phyloP scores from a whole-genome alignment of 1,284 basidiomycete genomes.

The Ceratobasidium sp. region DNA sequence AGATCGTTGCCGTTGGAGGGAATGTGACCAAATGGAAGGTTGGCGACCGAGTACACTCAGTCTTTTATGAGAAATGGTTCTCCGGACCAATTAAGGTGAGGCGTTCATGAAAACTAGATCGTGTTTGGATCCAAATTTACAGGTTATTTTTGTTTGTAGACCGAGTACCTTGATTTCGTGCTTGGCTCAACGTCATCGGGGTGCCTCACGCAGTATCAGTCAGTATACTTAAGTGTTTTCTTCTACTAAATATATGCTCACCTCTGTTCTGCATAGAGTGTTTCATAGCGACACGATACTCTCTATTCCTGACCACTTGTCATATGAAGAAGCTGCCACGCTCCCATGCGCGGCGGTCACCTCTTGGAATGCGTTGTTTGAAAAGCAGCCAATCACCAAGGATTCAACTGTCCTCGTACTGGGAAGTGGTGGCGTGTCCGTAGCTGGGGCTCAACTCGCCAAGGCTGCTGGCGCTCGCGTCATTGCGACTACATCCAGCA shows the following conservation, averaged over 20 bases:
- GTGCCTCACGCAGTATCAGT: too few relatives aligned
- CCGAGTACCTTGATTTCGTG: not conserved
- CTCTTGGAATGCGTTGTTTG: conserved; percentile 66
- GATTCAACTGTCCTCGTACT: conserved; percentile 68
- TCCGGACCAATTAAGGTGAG: conserved; percentile 59
- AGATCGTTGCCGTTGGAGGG: conserved; percentile 68
- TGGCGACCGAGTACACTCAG: conserved; percentile 71
- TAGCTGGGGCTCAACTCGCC: conserved; percentile 69
- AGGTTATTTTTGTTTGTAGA: not conserved
- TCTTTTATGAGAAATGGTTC: conserved; percentile 63
- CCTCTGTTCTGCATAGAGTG: too few relatives aligned
- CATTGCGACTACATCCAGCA: conserved; percentile 73
- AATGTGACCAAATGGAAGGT: conserved; percentile 66
- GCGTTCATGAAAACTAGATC: not conserved
- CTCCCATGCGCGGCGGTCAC: conserved; percentile 66
- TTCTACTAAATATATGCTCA: too few relatives aligned
- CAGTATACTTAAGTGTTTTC: too few relatives aligned
- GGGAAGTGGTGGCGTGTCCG: conserved; percentile 73
- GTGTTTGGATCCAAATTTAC: not conserved
- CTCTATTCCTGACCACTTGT: conserved; percentile 3
- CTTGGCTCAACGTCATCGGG: conserved; percentile 18
- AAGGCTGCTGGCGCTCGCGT: conserved; percentile 70
- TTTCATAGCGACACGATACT: conserved; percentile 8
- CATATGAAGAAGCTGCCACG: conserved; percentile 53
- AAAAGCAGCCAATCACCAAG: conserved; percentile 62